Evolutionary conservation across 345 rosid species (phyloP), one percentile per base, ranked within the genome.

Genomic region (Clausena lansium): DNA sequence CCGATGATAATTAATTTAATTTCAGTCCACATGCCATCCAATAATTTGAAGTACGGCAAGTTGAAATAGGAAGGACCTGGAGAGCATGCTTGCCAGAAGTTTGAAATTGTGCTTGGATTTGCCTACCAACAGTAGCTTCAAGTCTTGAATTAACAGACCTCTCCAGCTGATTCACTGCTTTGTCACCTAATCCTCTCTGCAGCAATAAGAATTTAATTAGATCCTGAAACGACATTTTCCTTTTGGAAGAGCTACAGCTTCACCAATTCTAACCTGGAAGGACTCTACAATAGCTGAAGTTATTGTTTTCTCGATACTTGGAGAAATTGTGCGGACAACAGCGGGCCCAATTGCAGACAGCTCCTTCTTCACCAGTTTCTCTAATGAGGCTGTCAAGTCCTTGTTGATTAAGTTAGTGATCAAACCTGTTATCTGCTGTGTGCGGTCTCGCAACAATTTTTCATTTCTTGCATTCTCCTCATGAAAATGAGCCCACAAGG

Each of bases 41-140:
- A 27, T 28, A 25, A 30, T 60, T 60, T 39, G 62, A 30, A 22
- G 50, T 27, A 27, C 27, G 45, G 9, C 62, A 81, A 70, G 75
- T 62, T 39, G 57, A 70, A 77, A 55, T 73, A 36, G 15, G 25
- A 38, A 77, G 65, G 79, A 95, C 99, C 99, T 93, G 96, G 72
- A 95, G 94, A 32, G 98, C 97, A 77, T 90, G 95, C 86, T 83
- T 92, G 83, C 97, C 99, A 86, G 98, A 88, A 73, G 94, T 94
- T 89, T 92, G 98, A 84, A 96, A 94, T 72, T 94, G 98, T 61
- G 91, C 82, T 79, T 89, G 91, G 69, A 96, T 96, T 85, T 96
- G 99, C 84, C 88, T 87, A 55, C 93, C 87, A 77, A 96, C 88
- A 13, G 93, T 85, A 75, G 95, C 85, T 80, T 94, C 98, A 33